Evolutionary conservation across 768 basidiomycete species (phyloP), one percentile per base, ranked within the genome.

Genomic region (Termitomyces sp.): DNA sequence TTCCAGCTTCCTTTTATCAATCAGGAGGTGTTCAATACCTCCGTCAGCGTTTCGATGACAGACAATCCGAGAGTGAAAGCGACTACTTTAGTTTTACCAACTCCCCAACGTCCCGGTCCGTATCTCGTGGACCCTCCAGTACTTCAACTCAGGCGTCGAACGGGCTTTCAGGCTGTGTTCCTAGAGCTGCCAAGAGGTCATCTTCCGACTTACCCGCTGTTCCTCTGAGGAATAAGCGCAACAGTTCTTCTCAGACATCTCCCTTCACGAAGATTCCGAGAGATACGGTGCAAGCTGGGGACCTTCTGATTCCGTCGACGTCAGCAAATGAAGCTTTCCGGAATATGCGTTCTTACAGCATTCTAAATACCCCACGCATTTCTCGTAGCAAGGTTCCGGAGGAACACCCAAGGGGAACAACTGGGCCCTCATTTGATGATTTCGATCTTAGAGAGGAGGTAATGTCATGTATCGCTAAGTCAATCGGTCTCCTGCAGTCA

Each of bases 391-490:
- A 67, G 19, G 66, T 67, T 17, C 62, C 72, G 26, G 64, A 64
- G 32, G 55, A 58, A 42, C 40, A 53, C 35, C 28, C 57, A 28
- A 58, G 60, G 21, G 59, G 65, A 42, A 26, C 63, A 34, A 58
- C 61, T 41, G 66, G 67, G 11, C 58, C 75, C 51, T 68, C 77
- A 32, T 74, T 72, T 8, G 88, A 87, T 24, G 92, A 95, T 21
- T 95, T 98, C 61, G 93, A 98, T 67, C 81, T 98, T n/a, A 83
- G 92, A 35, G 92, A 94, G 61, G 94, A 92, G 61, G 95, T 99
- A 32, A 94, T 98, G 93, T 88, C 90, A 0, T 96, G 93, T 68
- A 95, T 99, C 57, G 94, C 96, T 1, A 95, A 96, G 68, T 96
- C 93, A 2, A 98, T 99, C 55, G 97, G 97, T 3, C 77, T 99